Evolutionary conservation across 1,284 basidiomycete species (phyloP), one percentile per base, ranked within the genome.

Genomic region (Sporisorium exsertum): DNA sequence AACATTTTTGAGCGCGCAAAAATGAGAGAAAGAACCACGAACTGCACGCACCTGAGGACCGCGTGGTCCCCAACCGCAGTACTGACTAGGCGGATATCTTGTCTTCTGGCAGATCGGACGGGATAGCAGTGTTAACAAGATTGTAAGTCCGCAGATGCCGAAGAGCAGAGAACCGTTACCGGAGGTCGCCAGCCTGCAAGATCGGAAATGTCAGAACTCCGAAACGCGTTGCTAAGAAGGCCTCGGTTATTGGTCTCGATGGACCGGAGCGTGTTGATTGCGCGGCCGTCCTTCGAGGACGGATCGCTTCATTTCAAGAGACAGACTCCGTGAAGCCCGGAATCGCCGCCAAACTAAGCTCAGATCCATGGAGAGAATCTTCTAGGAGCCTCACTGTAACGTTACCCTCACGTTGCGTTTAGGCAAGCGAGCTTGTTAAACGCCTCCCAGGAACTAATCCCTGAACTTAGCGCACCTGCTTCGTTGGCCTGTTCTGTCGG

Each of bases 41-140:
- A 90, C 90, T 90, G 90, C 90, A 89, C n/a, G 89, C 90, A 91
- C 90, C 91, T 91, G n/a, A n/a, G n/a, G n/a, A 90, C 90, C 90
- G 88, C 88, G 90, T 91, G 91, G 91, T 91, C 91, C 90, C 90
- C 91, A 90, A 91, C 90, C 90, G 88, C 91, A 90, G 90, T 92
- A 91, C 91, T 91, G 90, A 91, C 90, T 91, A 87, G 89, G 90
- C 90, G n/a, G 89, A 90, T 89, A 91, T 90, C 89, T 88, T 88
- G 90, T 88, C 92, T 92, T 90, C 91, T 89, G 89, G 89, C 90
- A 91, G 90, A 91, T 91, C 90, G 86, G 90, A 91, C 90, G 89
- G n/a, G 91, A 90, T 91, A 91, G 90, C 89, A 89, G 90, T 91
- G 89, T 89, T 91, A 91, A 91, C 90, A 89, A 87, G 89, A 90